Conservation (phyloP, 2,329 filamentous ascomycete species). For the Alternaria conjuncta region DNA sequence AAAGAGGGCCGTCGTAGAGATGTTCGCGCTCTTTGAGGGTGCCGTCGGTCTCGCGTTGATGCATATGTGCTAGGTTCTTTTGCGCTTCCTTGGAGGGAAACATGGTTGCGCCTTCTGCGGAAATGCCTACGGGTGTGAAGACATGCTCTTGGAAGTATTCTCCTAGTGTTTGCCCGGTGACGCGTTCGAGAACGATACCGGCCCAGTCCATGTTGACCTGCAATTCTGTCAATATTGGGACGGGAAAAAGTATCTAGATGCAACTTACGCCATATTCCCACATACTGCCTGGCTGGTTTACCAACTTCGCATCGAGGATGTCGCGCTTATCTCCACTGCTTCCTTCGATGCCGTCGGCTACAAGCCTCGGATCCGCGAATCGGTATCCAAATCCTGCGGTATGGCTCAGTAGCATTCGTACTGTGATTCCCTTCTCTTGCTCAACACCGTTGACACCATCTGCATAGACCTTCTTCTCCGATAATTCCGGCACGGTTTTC, state of each 20-base stretch:
- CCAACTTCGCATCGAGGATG: slow-evolving; percentile 58
- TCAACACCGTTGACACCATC: slow-evolving; percentile 44
- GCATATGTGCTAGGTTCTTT: slow-evolving; percentile 63
- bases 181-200: slow-evolving; percentile 55
- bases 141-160: slow-evolving; percentile 57
- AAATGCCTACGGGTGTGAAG: slow-evolving; percentile 54
- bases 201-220: slow-evolving; percentile 61
- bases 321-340: slow-evolving; percentile 51
- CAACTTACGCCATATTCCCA: slow-evolving; percentile 62
- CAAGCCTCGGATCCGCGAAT: slow-evolving; percentile 56
- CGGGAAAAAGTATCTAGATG: background rate
- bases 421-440: slow-evolving; percentile 55
- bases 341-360: slow-evolving; percentile 49
- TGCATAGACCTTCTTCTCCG: slow-evolving; percentile 50
- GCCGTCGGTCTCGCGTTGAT: slow-evolving; percentile 57
- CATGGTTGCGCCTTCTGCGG: slow-evolving; percentile 59
- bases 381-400: slow-evolving; percentile 59
- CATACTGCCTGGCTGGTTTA: slow-evolving; percentile 67
- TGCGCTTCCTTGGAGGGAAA: slow-evolving; percentile 63
- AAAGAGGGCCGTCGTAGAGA: slow-evolving; percentile 55
- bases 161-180: slow-evolving; percentile 51
- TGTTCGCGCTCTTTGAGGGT: slow-evolving; percentile 56
- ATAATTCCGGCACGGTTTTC: slow-evolving; percentile 45
- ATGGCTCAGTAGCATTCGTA: slow-evolving; percentile 59
- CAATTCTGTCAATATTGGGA: background rate